A percentile compares a stretch with the other conserved stretches of the same genome.
Evolutionary conservation across 176 grass and related monocot species (phyloP).

Genomic region (Chloris gayana): DNA sequence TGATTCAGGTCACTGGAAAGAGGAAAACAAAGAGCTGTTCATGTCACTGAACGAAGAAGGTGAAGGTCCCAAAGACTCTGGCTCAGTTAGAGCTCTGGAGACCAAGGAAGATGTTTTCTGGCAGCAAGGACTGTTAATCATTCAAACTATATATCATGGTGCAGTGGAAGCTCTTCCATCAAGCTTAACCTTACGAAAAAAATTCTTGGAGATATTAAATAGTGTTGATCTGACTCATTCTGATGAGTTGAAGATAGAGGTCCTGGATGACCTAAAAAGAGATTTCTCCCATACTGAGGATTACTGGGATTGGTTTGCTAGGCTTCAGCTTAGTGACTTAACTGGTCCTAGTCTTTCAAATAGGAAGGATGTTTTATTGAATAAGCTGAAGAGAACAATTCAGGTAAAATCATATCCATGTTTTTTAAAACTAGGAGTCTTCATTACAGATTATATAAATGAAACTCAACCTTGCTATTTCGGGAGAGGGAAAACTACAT

Average conservation of each 20-base stretch:
- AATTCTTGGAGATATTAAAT: constrained; percentile 79
- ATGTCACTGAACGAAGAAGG: constrained; percentile 69
- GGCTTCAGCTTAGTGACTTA: constrained; percentile 54
- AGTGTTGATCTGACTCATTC: constrained; percentile 72
- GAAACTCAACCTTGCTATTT: background rate
- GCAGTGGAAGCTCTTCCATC: constrained; percentile 70
- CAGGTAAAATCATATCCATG: constrained; percentile 54
- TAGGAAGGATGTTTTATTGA: constrained; percentile 38
- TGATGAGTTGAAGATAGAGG: constrained; percentile 71
- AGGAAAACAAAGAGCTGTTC: constrained; percentile 86
- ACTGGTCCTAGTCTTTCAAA: constrained; percentile 40
- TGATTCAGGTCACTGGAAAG: constrained; percentile 63
- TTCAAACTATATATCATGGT: constrained; percentile 78
- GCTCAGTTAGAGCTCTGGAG: constrained; percentile 31
- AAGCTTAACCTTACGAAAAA: constrained; percentile 73
- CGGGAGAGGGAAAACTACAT: background rate
- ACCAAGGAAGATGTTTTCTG: constrained; percentile 77
- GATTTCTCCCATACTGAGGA: constrained; percentile 67
- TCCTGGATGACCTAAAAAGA: constrained; percentile 81
- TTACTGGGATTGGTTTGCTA: constrained; percentile 92
- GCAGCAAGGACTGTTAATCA: constrained; percentile 86
- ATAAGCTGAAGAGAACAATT: constrained; percentile 67
- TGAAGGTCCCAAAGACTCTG: constrained; percentile 35
- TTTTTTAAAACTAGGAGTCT: background rate
- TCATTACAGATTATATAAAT: background rate